Percentiles rank a stretch among this genome's conserved stretches.
phyloP scores from a whole-genome alignment of 352 stramenopile genomes.

The Phytophthora syringae region DNA sequence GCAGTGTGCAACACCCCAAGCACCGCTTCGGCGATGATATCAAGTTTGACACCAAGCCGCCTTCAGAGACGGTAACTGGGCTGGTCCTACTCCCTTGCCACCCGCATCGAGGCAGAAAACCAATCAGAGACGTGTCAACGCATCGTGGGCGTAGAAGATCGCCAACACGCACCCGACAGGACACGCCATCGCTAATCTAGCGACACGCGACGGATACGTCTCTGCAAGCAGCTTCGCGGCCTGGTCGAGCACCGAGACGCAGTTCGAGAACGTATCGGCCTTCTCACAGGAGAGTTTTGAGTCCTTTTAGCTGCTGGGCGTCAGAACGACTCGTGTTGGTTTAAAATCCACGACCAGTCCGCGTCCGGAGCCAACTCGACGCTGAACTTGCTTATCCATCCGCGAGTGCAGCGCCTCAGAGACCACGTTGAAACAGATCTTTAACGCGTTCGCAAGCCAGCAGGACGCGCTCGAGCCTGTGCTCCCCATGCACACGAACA shows the following conservation, averaged over 20 bases:
- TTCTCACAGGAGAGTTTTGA: conserved; percentile 56
- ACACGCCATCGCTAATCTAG: conserved; percentile 56
- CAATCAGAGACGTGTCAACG: conserved; percentile 47
- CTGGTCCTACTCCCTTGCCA: conserved; percentile 13
- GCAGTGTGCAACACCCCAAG: conserved; percentile 95
- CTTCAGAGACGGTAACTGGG: conserved; percentile 18
- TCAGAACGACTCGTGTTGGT: conserved; percentile 73
- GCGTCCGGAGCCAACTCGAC: no score
- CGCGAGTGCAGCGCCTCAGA: conserved; percentile 89
- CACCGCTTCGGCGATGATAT: conserved; percentile 94
- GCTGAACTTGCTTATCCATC: conserved; percentile 67
- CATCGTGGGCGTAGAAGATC: conserved; percentile 47
- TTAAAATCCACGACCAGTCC: conserved; percentile 56
- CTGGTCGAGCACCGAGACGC: conserved; percentile 70
- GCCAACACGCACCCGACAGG: conserved; percentile 57
- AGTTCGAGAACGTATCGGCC: conserved; percentile 44
- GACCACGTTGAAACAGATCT: conserved; percentile 93
- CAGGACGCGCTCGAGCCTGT: conserved; percentile 57
- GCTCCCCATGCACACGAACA: conserved; percentile 13
- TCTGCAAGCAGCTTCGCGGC: conserved; percentile 44
- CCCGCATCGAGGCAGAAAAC: conserved; percentile 24
- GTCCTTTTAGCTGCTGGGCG: conserved; percentile 49
- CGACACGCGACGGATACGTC: conserved; percentile 56
- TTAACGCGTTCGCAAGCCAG: conserved; percentile 89
- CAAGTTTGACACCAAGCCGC: conserved; percentile 83